Evolutionary conservation across 2,329 filamentous ascomycete species (phyloP).

Genomic region (Colletotrichum agaves): DNA sequence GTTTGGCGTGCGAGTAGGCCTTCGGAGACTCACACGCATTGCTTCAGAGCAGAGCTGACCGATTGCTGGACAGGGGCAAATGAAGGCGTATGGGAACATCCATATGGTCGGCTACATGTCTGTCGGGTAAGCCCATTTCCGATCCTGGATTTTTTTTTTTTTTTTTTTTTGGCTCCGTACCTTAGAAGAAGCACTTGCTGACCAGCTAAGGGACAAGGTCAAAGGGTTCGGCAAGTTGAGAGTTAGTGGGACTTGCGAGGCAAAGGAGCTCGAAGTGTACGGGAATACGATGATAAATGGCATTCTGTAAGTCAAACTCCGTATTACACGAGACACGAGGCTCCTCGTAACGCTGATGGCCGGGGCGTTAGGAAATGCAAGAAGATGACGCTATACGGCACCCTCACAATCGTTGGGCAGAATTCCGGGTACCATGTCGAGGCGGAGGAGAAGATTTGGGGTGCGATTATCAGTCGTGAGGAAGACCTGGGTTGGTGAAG

Average conservation of each 20-base stretch:
- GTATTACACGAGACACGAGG: not conserved
- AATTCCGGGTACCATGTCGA: constrained; percentile 56
- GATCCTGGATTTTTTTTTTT: too few species aligned
- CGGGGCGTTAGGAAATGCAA: constrained; percentile 50
- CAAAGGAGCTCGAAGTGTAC: constrained; percentile 58
- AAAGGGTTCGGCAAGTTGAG: constrained; percentile 60
- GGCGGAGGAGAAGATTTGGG: constrained; percentile 55
- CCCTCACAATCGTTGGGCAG: constrained; percentile 57
- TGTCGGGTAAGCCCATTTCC: constrained; percentile 47
- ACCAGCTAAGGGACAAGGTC: constrained; percentile 52
- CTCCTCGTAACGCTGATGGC: constrained; percentile 12
- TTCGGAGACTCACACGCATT: not conserved
- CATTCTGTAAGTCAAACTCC: constrained; percentile 50
- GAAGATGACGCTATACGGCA: constrained; percentile 56
- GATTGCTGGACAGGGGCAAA: constrained; percentile 47
- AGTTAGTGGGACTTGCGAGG: constrained; percentile 55
- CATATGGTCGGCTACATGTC: constrained; percentile 52
- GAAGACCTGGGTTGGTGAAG: constrained; percentile 54
- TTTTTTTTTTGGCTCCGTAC: not conserved
- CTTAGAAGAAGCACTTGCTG: not conserved
- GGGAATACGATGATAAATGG: constrained; percentile 58
- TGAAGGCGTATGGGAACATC: constrained; percentile 61
- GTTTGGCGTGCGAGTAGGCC: constrained; percentile 55
- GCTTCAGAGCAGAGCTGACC: not conserved
- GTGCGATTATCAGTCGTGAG: constrained; percentile 54